Percentiles rank a stretch among this genome's conserved stretches.
These are phyloP conservation scores for Parasarocladium wereldwijsianum DNA, from an alignment of 2,329 filamentous ascomycete genomes.

Conservation along the genomic window DNA sequence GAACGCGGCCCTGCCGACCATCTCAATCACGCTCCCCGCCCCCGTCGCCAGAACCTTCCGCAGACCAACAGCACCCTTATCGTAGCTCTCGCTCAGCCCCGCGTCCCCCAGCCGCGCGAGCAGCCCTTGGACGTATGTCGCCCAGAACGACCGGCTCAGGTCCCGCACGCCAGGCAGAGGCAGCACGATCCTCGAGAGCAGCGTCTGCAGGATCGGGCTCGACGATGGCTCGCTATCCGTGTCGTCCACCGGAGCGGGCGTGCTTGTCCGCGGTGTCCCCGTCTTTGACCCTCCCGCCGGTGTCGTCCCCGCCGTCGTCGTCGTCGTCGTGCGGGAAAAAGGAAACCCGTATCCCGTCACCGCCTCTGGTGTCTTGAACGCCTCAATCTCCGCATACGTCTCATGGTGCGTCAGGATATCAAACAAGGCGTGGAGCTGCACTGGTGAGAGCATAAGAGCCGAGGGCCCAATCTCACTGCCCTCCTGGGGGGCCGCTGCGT, in stretches of 20 bases:
- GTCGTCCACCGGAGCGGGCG: conserved; percentile 12
- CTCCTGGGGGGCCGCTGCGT: too few relatives aligned
- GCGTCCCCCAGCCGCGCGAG: conserved; percentile 48
- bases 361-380: conserved; percentile 50
- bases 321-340: conserved; percentile 27
- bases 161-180: conserved; percentile 51
- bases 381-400: conserved; percentile 54
- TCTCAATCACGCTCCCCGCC: conserved; percentile 54
- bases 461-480: too few relatives aligned
- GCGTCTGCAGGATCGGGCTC: conserved; percentile 51
- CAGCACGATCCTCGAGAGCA: conserved; percentile 51
- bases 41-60: conserved; percentile 64
- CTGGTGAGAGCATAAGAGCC: conserved; percentile 17
- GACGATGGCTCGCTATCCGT: conserved; percentile 23
- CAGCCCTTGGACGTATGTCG: conserved; percentile 41
- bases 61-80: conserved; percentile 60
- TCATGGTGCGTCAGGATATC: conserved; percentile 45
- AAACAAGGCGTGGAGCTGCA: conserved; percentile 38
- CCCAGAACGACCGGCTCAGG: conserved; percentile 51
- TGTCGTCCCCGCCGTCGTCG: neutral
- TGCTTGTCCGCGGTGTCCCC: conserved; percentile 14
- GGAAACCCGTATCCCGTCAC: conserved; percentile 58
- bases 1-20: conserved; percentile 49
- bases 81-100: conserved; percentile 67
- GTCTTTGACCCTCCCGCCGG: conserved; percentile 6